phyloP scores from a whole-genome alignment of 495 filamentous ascomycete genomes.

The Copromyces sp. region DNA sequence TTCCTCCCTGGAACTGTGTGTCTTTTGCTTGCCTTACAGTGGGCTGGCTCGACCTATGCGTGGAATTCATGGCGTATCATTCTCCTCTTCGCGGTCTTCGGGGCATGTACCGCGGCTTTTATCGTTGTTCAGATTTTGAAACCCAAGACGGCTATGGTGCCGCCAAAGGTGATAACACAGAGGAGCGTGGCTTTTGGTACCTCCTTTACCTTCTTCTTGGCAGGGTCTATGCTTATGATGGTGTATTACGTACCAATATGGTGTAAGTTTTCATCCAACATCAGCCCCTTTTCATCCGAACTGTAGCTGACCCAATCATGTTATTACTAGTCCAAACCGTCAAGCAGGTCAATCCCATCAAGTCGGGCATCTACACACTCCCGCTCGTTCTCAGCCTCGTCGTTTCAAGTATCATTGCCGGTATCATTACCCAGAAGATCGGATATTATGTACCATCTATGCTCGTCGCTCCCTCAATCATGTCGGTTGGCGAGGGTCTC shows the following conservation, averaged over 20 bases:
- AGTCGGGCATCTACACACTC: slow-evolving; percentile 52
- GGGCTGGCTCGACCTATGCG: slow-evolving; percentile 65
- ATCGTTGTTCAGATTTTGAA: slow-evolving; percentile 52
- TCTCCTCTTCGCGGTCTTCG: slow-evolving; percentile 56
- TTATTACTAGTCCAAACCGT: slow-evolving; percentile 60
- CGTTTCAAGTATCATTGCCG: slow-evolving; percentile 37
- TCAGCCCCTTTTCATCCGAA: slow-evolving; percentile 12
- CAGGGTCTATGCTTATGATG: slow-evolving; percentile 58
- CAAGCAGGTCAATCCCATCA: slow-evolving; percentile 43
- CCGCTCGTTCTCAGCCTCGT: slow-evolving; percentile 46
- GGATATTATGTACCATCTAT: slow-evolving; percentile 66
- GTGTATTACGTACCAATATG: slow-evolving; percentile 62
- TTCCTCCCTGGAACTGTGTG: slow-evolving; percentile 66
- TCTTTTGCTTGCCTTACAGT: slow-evolving; percentile 71
- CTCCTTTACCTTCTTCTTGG: slow-evolving; percentile 48
- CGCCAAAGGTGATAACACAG: slow-evolving; percentile 60
- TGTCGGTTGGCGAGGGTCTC: slow-evolving; percentile 57
- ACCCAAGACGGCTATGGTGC: slow-evolving; percentile 67
- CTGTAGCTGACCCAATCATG: slow-evolving; percentile 39
- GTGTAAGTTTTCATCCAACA: slow-evolving; percentile 45
- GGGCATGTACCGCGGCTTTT: slow-evolving; percentile 52
- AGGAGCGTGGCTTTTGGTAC: slow-evolving; percentile 57
- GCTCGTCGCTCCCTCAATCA: slow-evolving; percentile 45
- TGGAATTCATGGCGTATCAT: slow-evolving; percentile 63
- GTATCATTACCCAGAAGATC: slow-evolving; percentile 40